Evolutionary conservation across 2,329 filamentous ascomycete species (phyloP).

Genomic region (Aspergillus ruber): DNA sequence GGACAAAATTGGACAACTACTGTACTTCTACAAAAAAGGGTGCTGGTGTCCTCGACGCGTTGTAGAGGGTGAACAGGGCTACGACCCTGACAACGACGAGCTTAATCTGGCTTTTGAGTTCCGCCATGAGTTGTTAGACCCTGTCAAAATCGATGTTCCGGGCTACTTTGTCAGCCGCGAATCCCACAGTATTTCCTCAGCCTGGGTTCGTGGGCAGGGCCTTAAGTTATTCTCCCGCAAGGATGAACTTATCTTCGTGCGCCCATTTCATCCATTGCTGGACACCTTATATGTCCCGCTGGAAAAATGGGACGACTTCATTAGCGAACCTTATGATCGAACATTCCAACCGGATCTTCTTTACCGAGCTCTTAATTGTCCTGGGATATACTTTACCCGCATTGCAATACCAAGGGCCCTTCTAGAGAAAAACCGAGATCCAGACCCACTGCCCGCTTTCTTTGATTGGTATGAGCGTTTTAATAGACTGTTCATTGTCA

Average conservation of each 20-base stretch:
- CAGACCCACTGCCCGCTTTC: neutral
- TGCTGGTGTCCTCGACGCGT: conserved; percentile 10
- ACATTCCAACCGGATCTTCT: neutral
- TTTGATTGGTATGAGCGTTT: neutral
- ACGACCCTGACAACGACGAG: conserved; percentile 6
- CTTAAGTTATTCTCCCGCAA: conserved; percentile 1
- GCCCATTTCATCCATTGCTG: neutral
- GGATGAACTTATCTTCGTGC: neutral
- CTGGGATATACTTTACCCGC: neutral
- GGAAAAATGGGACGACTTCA: neutral
- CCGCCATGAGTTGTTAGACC: conserved; percentile 4
- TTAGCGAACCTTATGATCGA: neutral
- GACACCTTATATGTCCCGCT: neutral
- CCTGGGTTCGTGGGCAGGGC: neutral
- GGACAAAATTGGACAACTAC: conserved; percentile 1
- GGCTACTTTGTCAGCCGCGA: too few species aligned
- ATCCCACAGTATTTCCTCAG: too few species aligned
- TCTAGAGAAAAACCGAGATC: neutral
- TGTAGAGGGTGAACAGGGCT: conserved; percentile 4
- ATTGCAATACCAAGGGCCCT: neutral
- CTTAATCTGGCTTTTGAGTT: conserved; percentile 10
- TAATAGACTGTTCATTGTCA: neutral
- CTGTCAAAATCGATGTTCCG: conserved; percentile 9
- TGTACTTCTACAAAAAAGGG: conserved; percentile 11
- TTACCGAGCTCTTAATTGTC: neutral